Percentiles rank a stretch among this genome's conserved stretches.
phyloP scores from a whole-genome alignment of 352 stramenopile species.

The Phytophthora ramorum region DNA sequence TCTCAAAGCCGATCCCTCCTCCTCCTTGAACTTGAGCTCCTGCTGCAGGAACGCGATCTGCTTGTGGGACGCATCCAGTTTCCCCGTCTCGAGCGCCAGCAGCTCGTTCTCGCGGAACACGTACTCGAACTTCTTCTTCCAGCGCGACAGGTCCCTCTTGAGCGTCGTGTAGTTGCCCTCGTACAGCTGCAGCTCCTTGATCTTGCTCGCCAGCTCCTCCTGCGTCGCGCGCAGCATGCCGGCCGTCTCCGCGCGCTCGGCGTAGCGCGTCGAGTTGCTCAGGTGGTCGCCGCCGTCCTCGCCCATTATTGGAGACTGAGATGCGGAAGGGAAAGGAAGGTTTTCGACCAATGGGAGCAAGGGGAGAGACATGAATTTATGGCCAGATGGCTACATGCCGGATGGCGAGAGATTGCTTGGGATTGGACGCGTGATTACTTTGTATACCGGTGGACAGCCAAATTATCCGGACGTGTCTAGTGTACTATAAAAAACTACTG shows the following conservation, averaged over 20 bases:
- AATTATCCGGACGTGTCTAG: no score
- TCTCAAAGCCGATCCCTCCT: constrained; percentile 75
- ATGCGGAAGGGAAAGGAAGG: background rate
- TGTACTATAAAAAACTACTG: no score
- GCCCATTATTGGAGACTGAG: constrained; percentile 16
- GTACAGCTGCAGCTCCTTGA: constrained; percentile 85
- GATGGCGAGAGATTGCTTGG: background rate
- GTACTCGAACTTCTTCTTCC: constrained; percentile 91
- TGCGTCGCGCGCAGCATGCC: constrained; percentile 79
- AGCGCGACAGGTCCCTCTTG: constrained; percentile 80
- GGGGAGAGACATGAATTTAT: background rate
- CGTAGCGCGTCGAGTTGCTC: constrained; percentile 74
- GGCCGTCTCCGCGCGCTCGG: constrained; percentile 62
- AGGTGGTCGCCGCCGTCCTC: constrained; percentile 46
- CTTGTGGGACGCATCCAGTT: constrained; percentile 85
- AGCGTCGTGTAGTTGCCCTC: constrained; percentile 80
- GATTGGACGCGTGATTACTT: no score
- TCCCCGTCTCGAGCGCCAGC: constrained; percentile 82
- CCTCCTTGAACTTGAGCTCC: constrained; percentile 88
- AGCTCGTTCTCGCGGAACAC: constrained; percentile 89
- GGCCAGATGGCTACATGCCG: background rate
- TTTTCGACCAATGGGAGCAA: background rate
- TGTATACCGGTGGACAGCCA: no score
- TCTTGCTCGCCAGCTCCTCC: constrained; percentile 80
- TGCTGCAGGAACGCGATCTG: constrained; percentile 86